These are phyloP conservation scores for Termitomyces bulborhizus DNA, from an alignment of 768 basidiomycete species.

Conservation along the genomic window DNA sequence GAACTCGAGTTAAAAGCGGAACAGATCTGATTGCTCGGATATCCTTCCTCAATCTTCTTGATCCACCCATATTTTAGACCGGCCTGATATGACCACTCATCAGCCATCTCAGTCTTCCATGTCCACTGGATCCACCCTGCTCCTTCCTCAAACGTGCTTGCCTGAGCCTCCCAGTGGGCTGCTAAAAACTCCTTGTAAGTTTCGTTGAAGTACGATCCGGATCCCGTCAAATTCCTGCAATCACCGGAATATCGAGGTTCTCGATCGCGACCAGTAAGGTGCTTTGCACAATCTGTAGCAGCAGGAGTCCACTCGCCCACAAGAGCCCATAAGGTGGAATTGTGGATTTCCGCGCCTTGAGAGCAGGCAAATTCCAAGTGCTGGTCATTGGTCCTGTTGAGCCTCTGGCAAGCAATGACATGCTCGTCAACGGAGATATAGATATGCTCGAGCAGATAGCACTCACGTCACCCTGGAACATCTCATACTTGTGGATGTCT, in stretches of 20 bases:
- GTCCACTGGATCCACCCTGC: slow-evolving; percentile 78
- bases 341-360: slow-evolving; percentile 33
- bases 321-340: slow-evolving; percentile 67
- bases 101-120: slow-evolving; percentile 77
- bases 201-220: slow-evolving; percentile 64
- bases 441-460: neutral
- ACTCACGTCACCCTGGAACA: slow-evolving; percentile 58
- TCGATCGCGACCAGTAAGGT: slow-evolving; percentile 74
- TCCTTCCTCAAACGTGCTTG: slow-evolving; percentile 54
- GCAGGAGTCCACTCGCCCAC: slow-evolving; percentile 89
- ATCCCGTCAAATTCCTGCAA: slow-evolving; percentile 69
- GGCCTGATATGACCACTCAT: slow-evolving; percentile 88
- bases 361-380: slow-evolving; percentile 57
- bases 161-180: slow-evolving; percentile 81
- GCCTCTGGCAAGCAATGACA: slow-evolving; percentile 25
- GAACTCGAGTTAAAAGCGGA: neutral
- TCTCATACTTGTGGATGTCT: slow-evolving; percentile 77
- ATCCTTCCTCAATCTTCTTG: neutral
- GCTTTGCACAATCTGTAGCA: slow-evolving; percentile 69
- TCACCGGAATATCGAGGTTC: slow-evolving; percentile 69
- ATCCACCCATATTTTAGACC: slow-evolving; percentile 85
- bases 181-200: slow-evolving; percentile 78
- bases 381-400: slow-evolving; percentile 36
- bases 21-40: neutral
- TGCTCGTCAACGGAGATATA: neutral